These are phyloP conservation scores for Pseudognaphalium luteoalbum DNA, from an alignment of 129 eudicot genomes.

Conservation along the genomic window DNA sequence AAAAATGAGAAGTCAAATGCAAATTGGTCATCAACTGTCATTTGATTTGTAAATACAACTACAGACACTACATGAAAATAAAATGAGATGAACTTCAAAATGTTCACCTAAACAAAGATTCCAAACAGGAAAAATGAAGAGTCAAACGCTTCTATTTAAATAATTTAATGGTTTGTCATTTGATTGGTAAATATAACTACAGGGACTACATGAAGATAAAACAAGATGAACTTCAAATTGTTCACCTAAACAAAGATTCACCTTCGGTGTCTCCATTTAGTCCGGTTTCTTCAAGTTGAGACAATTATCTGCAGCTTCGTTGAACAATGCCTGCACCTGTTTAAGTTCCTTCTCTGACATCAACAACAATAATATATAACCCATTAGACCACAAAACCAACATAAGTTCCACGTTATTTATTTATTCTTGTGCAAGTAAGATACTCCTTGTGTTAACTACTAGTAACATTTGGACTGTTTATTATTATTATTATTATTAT, in stretches of 20 bases:
- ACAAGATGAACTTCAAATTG: neutral
- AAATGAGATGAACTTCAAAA: neutral
- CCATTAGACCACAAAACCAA: conserved; percentile 4
- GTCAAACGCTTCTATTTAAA: neutral
- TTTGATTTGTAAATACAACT: no score
- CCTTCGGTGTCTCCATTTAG: conserved; percentile 19
- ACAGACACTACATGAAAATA: no score
- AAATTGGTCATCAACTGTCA: no score
- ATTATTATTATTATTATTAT: no score
- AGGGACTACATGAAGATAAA: neutral
- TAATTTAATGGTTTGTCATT: conserved; percentile 4
- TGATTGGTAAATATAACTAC: neutral
- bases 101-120: neutral
- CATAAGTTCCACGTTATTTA: neutral
- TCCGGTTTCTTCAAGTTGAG: conserved; percentile 89
- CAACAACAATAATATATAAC: neutral
- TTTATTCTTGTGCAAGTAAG: neutral
- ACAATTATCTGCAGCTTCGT: conserved; percentile 85
- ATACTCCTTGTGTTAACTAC: neutral
- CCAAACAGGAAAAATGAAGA: neutral
- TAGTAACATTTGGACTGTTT: neutral
- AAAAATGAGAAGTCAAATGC: neutral
- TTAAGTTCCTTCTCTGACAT: conserved; percentile 74
- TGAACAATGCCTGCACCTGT: conserved; percentile 86
- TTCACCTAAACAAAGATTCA: conserved; percentile 2